These are phyloP conservation scores for Vigna unguiculata DNA, from an alignment of 306 rosid genomes.

Conservation along the genomic window DNA sequence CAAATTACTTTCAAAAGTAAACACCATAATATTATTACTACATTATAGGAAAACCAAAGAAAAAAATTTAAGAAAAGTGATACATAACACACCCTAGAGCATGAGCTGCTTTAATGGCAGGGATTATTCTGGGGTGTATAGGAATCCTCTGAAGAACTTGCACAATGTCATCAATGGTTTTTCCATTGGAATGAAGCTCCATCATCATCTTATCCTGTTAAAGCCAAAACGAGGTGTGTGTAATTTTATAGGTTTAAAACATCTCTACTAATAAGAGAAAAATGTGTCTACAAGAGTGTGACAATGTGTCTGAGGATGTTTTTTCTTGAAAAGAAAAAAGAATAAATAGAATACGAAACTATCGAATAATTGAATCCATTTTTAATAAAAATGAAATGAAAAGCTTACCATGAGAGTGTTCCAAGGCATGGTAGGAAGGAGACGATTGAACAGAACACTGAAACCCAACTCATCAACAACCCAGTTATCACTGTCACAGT, in stretches of 20 bases:
- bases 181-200: constrained; percentile 67
- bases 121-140: constrained; percentile 60
- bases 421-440: constrained; percentile 75
- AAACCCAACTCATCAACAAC: constrained; percentile 72
- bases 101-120: constrained; percentile 65
- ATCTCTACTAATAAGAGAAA: too few relatives aligned
- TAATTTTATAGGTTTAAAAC: too few relatives aligned
- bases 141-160: constrained; percentile 58
- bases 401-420: constrained; percentile 73
- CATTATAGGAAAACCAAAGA: not conserved
- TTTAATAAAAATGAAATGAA: not conserved
- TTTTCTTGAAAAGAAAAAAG: not conserved
- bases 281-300: too few relatives aligned
- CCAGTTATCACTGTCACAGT: constrained; percentile 83
- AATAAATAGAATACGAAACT: not conserved
- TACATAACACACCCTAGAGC: constrained; percentile 52
- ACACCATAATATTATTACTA: too few relatives aligned
- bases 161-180: constrained; percentile 57
- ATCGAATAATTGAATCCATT: not conserved
- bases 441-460: constrained; percentile 65
- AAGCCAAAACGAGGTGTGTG: not conserved
- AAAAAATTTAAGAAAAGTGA: not conserved
- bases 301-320: not conserved
- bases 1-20: not conserved
- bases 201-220: constrained; percentile 76